Percentiles rank a stretch among this genome's conserved stretches.
These are phyloP conservation scores for Striga hermonthica DNA, from an alignment of 305 asterid genomes.

Conservation along the genomic window DNA sequence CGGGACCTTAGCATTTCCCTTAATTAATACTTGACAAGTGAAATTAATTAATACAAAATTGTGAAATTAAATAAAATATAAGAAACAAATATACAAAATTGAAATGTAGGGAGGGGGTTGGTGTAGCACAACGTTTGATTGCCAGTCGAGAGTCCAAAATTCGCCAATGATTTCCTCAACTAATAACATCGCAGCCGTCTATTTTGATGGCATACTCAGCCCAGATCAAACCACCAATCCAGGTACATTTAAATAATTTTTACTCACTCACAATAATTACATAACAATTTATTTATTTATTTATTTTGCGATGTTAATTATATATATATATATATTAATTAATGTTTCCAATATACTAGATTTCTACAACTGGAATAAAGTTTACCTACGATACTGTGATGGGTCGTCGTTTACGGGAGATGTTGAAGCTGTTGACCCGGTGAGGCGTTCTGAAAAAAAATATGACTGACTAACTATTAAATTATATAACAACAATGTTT, in stretches of 20 bases:
- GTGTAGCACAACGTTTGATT: constrained; percentile 15
- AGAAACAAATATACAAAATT: not conserved
- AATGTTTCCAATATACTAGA: constrained; percentile 16
- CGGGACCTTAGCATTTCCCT: too few relatives aligned
- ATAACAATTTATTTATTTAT: not conserved
- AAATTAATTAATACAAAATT: not conserved
- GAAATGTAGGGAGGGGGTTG: constrained; percentile 40
- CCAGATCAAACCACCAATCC: too few relatives aligned
- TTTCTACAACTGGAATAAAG: too few relatives aligned
- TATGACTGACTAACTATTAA: not conserved
- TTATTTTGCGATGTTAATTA: too few relatives aligned
- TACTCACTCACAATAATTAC: not conserved
- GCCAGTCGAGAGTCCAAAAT: not conserved
- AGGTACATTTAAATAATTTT: not conserved
- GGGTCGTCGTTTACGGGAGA: too few relatives aligned
- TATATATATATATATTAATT: too few relatives aligned
- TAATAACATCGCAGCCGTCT: too few relatives aligned
- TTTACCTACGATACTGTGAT: too few relatives aligned
- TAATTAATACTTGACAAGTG: not conserved
- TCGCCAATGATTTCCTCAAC: too few relatives aligned
- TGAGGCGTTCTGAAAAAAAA: not conserved
- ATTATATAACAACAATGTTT: too few relatives aligned
- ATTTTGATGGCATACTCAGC: too few relatives aligned
- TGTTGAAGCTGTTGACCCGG: too few relatives aligned
- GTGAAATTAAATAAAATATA: not conserved